Conservation (phyloP, 2,329 filamentous ascomycete species). For the Cadophora malorum region DNA sequence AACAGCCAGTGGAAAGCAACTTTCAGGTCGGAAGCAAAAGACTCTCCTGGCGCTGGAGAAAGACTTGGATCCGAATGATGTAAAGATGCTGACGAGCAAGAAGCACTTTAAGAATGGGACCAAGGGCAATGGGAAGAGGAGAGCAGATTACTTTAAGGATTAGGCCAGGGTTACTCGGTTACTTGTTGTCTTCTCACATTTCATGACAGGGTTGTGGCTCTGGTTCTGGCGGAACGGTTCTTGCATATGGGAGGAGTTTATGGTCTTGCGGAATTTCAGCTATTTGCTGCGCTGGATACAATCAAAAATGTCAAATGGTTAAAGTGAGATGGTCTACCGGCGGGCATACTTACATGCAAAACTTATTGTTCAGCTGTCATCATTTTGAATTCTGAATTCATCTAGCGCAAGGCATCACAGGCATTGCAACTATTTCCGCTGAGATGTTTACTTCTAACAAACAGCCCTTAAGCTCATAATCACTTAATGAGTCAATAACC, state of each 20-base stretch:
- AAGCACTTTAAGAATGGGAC: slow-evolving; percentile 92
- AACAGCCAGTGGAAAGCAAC: slow-evolving; percentile 64
- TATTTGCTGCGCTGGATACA: background rate
- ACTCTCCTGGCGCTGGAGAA: slow-evolving; percentile 84
- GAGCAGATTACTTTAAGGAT: slow-evolving; percentile 47
- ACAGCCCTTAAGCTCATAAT: no score
- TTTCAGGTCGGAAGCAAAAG: slow-evolving; percentile 84
- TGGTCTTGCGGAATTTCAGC: background rate
- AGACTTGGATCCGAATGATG: slow-evolving; percentile 81
- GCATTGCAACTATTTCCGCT: background rate
- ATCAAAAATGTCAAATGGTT: background rate
- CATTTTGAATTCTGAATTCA: no score
- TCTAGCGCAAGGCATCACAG: background rate
- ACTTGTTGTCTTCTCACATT: background rate
- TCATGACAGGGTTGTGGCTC: slow-evolving; percentile 2
- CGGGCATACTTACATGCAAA: no score
- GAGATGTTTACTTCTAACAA: background rate
- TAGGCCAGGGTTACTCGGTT: slow-evolving; percentile 26
- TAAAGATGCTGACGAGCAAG: slow-evolving; percentile 72
- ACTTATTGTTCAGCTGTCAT: no score
- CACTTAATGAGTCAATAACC: no score
- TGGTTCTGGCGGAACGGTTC: slow-evolving; percentile 17
- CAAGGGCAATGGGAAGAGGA: slow-evolving; percentile 58
- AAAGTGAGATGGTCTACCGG: no score
- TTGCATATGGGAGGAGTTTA: slow-evolving; percentile 28